phyloP scores from a whole-genome alignment of 2,329 filamentous ascomycete species.

The Colletotrichum orbiculare region DNA sequence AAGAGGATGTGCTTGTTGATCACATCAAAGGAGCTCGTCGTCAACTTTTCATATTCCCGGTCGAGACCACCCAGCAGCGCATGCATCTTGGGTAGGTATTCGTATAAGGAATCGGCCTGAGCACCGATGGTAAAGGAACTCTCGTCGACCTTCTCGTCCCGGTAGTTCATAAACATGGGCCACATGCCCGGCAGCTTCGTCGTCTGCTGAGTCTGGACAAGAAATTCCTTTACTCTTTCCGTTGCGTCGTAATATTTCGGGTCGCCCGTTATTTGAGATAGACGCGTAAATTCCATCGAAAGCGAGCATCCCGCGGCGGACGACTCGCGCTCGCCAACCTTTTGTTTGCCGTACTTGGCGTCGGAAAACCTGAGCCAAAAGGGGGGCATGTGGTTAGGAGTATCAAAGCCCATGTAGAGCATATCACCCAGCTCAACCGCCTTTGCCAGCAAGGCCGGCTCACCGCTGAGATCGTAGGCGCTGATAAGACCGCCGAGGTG shows the following conservation, averaged over 20 bases:
- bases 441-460: slow-evolving; percentile 59
- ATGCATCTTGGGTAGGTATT: slow-evolving; percentile 70
- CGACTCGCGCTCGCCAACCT: slow-evolving; percentile 50
- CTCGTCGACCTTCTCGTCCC: slow-evolving; percentile 58
- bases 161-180: slow-evolving; percentile 73
- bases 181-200: slow-evolving; percentile 79
- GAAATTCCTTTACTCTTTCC: slow-evolving; percentile 76
- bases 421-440: slow-evolving; percentile 64
- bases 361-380: slow-evolving; percentile 57
- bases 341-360: slow-evolving; percentile 52
- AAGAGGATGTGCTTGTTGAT: slow-evolving; percentile 73
- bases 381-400: slow-evolving; percentile 62
- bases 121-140: slow-evolving; percentile 57
- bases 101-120: slow-evolving; percentile 63
- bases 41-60: slow-evolving; percentile 72
- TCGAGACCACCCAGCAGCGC: slow-evolving; percentile 73
- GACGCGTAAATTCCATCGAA: slow-evolving; percentile 78
- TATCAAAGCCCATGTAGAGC: slow-evolving; percentile 65
- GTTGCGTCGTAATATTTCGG: slow-evolving; percentile 81
- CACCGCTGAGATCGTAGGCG: slow-evolving; percentile 63
- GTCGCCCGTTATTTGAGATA: slow-evolving; percentile 79
- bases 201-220: slow-evolving; percentile 72
- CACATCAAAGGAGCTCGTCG: slow-evolving; percentile 70
- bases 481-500: slow-evolving; percentile 64
- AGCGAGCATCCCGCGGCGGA: slow-evolving; percentile 70